Percentiles rank a stretch among this genome's conserved stretches.
Conservation (phyloP, 768 basidiomycete species). For the Leucocoprinus birnbaumii region DNA sequence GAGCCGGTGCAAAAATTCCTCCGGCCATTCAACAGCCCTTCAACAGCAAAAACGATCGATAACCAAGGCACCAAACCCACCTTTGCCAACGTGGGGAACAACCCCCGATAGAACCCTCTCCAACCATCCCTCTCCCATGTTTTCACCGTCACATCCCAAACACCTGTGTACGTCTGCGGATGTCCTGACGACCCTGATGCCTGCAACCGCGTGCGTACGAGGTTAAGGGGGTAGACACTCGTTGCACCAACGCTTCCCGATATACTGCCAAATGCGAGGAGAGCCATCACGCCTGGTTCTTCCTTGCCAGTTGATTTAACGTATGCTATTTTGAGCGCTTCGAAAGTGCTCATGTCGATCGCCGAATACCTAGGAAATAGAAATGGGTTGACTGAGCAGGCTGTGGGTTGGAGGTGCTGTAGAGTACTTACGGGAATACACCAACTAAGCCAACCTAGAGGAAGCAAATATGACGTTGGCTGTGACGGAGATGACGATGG, state of each 20-base stretch:
- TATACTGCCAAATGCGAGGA: constrained; percentile 88
- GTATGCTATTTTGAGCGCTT: constrained; percentile 92
- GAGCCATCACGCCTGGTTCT: constrained; percentile 84
- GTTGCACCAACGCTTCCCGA: constrained; percentile 94
- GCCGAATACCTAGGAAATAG: constrained; percentile 82
- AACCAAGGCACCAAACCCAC: constrained; percentile 33
- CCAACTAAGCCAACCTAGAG: constrained; percentile 88
- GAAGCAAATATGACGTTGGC: constrained; percentile 1
- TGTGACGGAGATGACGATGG: background rate
- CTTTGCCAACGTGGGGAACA: constrained; percentile 92
- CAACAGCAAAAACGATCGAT: background rate
- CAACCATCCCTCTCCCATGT: constrained; percentile 87
- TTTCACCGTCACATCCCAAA: constrained; percentile 76
- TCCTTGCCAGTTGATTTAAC: constrained; percentile 81
- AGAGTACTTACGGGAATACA: constrained; percentile 81
- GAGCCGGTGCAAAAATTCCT: constrained; percentile 1
- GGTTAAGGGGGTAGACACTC: constrained; percentile 88
- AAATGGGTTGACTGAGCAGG: too few species aligned
- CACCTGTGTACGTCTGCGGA: constrained; percentile 87
- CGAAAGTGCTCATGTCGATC: constrained; percentile 97
- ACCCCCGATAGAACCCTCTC: constrained; percentile 91
- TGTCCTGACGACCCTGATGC: constrained; percentile 96
- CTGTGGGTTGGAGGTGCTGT: background rate
- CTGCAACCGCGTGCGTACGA: constrained; percentile 92
- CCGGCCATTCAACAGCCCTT: background rate